A percentile compares a stretch with the other conserved stretches of the same genome.
Conservation (phyloP, 2,329 filamentous ascomycete genomes). For the Metarhizium anisopliae region DNA sequence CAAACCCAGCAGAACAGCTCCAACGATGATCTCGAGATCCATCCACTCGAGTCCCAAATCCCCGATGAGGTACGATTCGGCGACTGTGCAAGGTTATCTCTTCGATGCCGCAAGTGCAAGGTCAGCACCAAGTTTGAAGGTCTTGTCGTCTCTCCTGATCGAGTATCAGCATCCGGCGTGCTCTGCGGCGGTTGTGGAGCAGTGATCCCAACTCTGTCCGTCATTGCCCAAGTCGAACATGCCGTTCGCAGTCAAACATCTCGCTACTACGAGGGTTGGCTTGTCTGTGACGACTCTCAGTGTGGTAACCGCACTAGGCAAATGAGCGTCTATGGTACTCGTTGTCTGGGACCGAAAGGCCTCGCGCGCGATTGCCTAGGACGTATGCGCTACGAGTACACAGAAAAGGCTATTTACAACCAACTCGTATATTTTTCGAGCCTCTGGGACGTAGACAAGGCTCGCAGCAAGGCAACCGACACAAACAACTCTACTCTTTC, state of each 20-base stretch:
- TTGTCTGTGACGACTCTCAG: slow-evolving; percentile 80
- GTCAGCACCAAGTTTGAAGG: slow-evolving; percentile 67
- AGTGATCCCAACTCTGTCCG: slow-evolving; percentile 57
- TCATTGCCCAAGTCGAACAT: slow-evolving; percentile 80
- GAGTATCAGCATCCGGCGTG: slow-evolving; percentile 66
- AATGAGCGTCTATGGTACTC: slow-evolving; percentile 84
- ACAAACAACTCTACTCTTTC: slow-evolving; percentile 37
- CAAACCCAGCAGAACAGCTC: slow-evolving; percentile 38
- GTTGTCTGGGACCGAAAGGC: slow-evolving; percentile 80
- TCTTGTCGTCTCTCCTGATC: slow-evolving; percentile 46
- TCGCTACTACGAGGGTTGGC: slow-evolving; percentile 86
- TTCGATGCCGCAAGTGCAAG: slow-evolving; percentile 79
- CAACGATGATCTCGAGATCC: slow-evolving; percentile 61
- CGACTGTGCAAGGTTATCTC: slow-evolving; percentile 63
- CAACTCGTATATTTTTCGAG: slow-evolving; percentile 81
- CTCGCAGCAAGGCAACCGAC: slow-evolving; percentile 42
- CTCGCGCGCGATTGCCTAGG: slow-evolving; percentile 78
- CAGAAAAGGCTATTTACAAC: slow-evolving; percentile 88
- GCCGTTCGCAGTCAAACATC: slow-evolving; percentile 71
- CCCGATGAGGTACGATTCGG: slow-evolving; percentile 85
- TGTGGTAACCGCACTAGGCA: slow-evolving; percentile 84
- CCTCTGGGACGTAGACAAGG: slow-evolving; percentile 86
- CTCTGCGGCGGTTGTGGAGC: slow-evolving; percentile 62
- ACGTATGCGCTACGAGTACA: slow-evolving; percentile 79
- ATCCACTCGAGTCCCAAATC: slow-evolving; percentile 88